Evolutionary conservation across 73 alveolate genomes (phyloP), one percentile per base, ranked within the genome.

Genomic region (Stentor roeselii): DNA sequence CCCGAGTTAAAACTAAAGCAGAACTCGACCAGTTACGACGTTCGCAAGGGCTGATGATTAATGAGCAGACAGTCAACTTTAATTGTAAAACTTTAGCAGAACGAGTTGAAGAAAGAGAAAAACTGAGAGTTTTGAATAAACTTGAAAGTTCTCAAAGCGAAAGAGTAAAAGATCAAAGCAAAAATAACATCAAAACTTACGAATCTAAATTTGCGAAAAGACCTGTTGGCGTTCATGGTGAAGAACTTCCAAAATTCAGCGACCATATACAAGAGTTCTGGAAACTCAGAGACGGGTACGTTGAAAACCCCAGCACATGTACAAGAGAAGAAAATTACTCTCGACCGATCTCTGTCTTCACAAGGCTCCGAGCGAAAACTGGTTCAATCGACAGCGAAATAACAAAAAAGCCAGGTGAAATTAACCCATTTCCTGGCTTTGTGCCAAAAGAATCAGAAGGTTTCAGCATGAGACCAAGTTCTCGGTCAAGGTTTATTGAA

Each of bases 171-270:
- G 67, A 50, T 11, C 67, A 50, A 50, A 50, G 67, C 30, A 50
- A 50, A 50, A 50, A 50, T 11, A 21, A 50, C 21, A 11, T 50
- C 6, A 21, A 50, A 6, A 6, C 6, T 11, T 50, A 21, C 67
- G 21, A 50, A 50, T 6, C 6, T 6, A 50, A 50, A 50, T 84
- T 41, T 60, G 76, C 82, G 6, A 84, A 84, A 1, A 50, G 42
- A 32, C 31, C 85, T 3, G 42, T 84, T 11, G 90, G 90, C 3
- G 91, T 91, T 2, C 96, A 91, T 83, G 96, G 96, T 14, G 88
- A 86, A 82, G 96, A 91, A 76, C 86, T 91, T 3, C 96, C 96
- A 1, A 91, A 89, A 86, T 91, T 89, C 60, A 35, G 88, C 0
- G 92, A 85, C 42, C 61, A 88, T 76, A 39, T 59, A 75, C 88